Evolutionary conservation across 2,329 filamentous ascomycete genomes (phyloP).

Genomic region (Venturia carpophila): DNA sequence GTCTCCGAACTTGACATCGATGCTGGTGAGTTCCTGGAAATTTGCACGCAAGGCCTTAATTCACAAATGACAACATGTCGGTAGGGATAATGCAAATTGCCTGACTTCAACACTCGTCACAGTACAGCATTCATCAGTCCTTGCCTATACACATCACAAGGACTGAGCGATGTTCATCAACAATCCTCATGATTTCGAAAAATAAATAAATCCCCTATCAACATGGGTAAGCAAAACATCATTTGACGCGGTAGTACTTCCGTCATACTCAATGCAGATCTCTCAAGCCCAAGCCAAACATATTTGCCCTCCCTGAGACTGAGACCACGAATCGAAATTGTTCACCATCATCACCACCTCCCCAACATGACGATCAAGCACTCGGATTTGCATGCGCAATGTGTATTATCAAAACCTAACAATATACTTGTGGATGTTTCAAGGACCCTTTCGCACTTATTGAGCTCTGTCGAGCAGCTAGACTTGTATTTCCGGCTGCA

Average conservation of each 20-base stretch:
- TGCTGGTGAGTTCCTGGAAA: background rate
- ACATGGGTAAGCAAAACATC: background rate
- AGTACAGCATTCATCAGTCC: background rate
- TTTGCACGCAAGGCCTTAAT: no score
- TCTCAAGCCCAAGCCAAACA: background rate
- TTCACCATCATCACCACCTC: no score
- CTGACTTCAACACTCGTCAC: background rate
- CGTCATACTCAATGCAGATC: background rate
- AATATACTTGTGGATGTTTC: slow-evolving; percentile 4
- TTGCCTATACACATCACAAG: background rate
- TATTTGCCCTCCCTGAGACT: background rate
- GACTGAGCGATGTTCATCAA: background rate
- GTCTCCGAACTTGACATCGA: background rate
- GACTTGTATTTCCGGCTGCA: background rate
- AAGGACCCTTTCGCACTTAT: background rate
- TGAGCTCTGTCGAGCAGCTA: background rate
- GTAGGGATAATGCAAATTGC: background rate
- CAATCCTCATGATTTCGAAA: background rate
- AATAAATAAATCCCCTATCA: background rate
- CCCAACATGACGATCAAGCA: no score
- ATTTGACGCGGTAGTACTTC: background rate
- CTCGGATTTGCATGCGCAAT: background rate
- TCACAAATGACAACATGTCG: background rate
- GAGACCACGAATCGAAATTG: background rate
- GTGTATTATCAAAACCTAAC: slow-evolving; percentile 3